phyloP scores from a whole-genome alignment of 2,329 filamentous ascomycete species.

The Cercospora citrullina region DNA sequence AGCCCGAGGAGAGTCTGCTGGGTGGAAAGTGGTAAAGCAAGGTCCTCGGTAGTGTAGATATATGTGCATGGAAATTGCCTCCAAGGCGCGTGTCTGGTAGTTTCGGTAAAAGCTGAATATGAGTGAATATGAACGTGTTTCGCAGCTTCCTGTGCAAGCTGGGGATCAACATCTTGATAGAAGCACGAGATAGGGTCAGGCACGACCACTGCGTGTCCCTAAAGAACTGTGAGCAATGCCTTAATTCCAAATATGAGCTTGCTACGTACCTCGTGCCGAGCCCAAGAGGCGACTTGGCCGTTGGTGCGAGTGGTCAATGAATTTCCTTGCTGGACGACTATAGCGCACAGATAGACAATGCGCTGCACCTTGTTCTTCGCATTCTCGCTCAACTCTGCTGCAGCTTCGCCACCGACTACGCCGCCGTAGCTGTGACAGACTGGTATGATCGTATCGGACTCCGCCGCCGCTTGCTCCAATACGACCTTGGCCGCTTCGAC shows the following conservation, averaged over 20 bases:
- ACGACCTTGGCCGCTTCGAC: constrained; percentile 20
- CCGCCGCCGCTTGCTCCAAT: constrained; percentile 22
- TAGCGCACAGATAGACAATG: constrained; percentile 24
- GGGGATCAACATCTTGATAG: constrained; percentile 25
- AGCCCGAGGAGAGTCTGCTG: constrained; percentile 10
- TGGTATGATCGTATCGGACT: constrained; percentile 22
- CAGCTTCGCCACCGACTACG: constrained; percentile 26
- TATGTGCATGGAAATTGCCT: constrained; percentile 23
- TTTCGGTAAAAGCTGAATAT: constrained; percentile 12
- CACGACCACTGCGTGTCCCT: constrained; percentile 14
- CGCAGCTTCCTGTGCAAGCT: constrained; percentile 21
- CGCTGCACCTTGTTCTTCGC: constrained; percentile 20
- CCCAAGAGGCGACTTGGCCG: constrained; percentile 19
- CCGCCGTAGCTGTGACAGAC: constrained; percentile 28
- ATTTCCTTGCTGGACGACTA: constrained; percentile 19
- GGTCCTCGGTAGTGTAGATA: constrained; percentile 23
- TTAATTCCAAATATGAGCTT: neutral
- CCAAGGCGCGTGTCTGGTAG: constrained; percentile 22
- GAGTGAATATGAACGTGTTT: constrained; percentile 14
- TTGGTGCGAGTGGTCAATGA: neutral
- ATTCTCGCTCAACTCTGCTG: constrained; percentile 16
- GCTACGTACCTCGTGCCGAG: constrained; percentile 2
- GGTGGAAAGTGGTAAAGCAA: constrained; percentile 7
- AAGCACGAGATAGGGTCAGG: constrained; percentile 21
- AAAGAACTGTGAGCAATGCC: neutral